Percentiles rank a stretch among this genome's conserved stretches.
These are phyloP conservation scores for Osmanthus fragrans DNA, from an alignment of 257 asterid species.

Conservation along the genomic window DNA sequence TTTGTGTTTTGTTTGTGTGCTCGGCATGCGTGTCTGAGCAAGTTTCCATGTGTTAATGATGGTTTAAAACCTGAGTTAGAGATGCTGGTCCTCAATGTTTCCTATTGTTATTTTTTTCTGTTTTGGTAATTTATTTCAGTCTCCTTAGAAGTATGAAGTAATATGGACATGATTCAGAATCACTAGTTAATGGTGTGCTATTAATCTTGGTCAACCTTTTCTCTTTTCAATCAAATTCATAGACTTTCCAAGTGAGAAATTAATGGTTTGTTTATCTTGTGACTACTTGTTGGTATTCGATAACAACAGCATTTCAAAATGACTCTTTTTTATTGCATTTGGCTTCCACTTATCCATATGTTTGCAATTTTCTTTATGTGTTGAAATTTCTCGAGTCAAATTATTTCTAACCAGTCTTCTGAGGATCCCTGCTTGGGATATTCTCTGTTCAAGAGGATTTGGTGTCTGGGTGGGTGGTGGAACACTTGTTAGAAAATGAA, in stretches of 20 bases:
- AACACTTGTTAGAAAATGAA: neutral
- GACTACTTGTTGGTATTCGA: neutral
- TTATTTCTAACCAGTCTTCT: constrained; percentile 3
- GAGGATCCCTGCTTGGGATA: neutral
- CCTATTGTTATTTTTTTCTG: neutral
- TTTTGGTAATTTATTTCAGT: neutral
- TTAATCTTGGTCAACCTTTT: neutral
- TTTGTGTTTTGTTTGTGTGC: neutral
- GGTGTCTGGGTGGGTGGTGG: neutral
- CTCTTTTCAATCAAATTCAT: neutral
- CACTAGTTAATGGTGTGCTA: neutral
- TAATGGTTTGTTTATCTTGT: neutral
- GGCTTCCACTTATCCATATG: neutral
- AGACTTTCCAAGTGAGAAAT: neutral
- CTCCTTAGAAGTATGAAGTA: neutral
- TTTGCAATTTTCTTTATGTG: neutral
- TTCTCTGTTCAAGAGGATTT: neutral
- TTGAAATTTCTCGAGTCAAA: neutral
- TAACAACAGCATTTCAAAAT: neutral
- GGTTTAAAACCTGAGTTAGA: neutral
- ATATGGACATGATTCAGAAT: neutral
- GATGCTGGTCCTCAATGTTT: neutral
- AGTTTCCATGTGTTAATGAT: constrained; percentile 10
- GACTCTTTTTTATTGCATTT: neutral
- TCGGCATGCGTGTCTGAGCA: neutral